Base-by-base conservation (phyloP, 768 basidiomycete species). In the Crepidotus variabilis region DNA sequence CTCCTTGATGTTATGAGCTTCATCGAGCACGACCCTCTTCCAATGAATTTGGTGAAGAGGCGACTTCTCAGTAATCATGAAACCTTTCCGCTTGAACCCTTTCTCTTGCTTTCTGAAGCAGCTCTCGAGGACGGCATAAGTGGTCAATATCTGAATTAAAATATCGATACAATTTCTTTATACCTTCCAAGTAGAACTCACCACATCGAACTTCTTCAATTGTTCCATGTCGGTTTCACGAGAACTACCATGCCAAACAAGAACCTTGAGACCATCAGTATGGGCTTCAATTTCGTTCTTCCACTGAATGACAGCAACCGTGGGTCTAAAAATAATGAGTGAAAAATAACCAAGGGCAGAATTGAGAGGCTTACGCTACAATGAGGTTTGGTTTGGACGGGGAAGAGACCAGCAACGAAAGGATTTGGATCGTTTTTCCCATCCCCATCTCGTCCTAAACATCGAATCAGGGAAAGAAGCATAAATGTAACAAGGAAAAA, bases 1-100 rank as follows among this genome's bases (percentile, higher is more conserved):
- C 67, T 98, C 96, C 66, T 98, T 98, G 76, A 98, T 98, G 68
- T 95, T 98, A 71, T 98, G 96, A 5, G 95, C 96, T 75, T 97
- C 94, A 62, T 98, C 94, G 46, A 97, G 82, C 23, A 93, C 75
- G 48, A 92, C 78, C 57, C 94, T 76, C 57, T 87, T 83, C 96
- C 97, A 99, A 50, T 87, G 72, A 61, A 97, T 81, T 54, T 78
- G 74, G 68, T 99, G 97, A 55, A 98, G 63, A 0, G 90, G 85
- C 1, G 92, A 95, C 61, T 85, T 85, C 69, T 98, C 94, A 67
- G 90, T 97, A 63, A 98, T 76, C 39, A 96, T 83, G 57, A 78
- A 69, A 35, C 88, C 88, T 64, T 91, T 90, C 47, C 90, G 83
- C 72, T 92, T 92, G 75, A 96, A 98, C 2, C 97, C 97, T 35